Percentiles rank a stretch among this genome's conserved stretches.
Conservation (phyloP, 495 filamentous ascomycete genomes). For the Xylaria sp. region DNA sequence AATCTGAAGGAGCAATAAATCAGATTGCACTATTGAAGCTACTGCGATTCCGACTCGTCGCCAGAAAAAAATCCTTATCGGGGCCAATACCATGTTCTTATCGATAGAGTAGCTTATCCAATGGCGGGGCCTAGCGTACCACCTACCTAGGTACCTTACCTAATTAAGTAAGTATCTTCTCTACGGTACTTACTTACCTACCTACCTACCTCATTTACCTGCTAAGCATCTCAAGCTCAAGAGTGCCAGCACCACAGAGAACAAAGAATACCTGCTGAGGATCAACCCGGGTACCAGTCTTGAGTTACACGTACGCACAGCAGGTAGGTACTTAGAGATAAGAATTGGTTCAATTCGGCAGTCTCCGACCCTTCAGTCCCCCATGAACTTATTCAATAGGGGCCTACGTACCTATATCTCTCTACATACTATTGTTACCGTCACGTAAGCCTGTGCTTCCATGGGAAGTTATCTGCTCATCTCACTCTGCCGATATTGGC, state of each 20-base stretch:
- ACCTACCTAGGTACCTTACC: background rate
- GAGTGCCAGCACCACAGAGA: background rate
- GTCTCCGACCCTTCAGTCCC: background rate
- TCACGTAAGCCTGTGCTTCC: background rate
- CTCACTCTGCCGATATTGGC: background rate
- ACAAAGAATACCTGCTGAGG: background rate
- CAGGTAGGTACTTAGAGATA: background rate
- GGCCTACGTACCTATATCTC: no score
- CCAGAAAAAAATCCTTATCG: conserved; percentile 27
- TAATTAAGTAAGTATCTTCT: no score
- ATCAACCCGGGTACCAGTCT: no score
- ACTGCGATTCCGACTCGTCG: background rate
- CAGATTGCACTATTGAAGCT: background rate
- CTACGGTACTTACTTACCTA: no score
- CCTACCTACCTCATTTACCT: background rate
- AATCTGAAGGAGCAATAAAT: background rate
- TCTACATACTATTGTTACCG: no score
- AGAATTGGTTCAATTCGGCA: background rate
- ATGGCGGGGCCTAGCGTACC: background rate
- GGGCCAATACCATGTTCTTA: conserved; percentile 13
- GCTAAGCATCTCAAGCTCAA: background rate
- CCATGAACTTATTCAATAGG: no score
- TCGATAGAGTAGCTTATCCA: conserved; percentile 20
- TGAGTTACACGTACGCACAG: no score
- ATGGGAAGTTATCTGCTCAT: background rate